phyloP scores from a whole-genome alignment of 1,139 yeast genomes.

The Geotrichum klebahnii region DNA sequence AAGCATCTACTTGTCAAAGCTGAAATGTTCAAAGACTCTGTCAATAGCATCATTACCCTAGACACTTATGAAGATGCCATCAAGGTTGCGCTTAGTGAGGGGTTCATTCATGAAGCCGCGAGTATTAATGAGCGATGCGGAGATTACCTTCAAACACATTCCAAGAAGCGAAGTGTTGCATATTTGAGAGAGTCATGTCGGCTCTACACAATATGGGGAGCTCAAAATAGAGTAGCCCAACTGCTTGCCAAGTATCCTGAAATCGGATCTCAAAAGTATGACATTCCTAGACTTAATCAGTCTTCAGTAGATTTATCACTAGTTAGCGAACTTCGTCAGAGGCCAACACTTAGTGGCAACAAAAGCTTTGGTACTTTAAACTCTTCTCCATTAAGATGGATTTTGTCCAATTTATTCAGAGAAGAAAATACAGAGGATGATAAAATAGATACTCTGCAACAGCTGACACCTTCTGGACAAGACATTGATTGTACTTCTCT shows the following conservation, averaged over 20 bases:
- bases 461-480: constrained; percentile 11
- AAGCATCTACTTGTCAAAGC: constrained; percentile 43
- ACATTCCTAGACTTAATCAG: constrained; percentile 26
- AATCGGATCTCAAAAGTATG: constrained; percentile 25
- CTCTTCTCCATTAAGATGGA: constrained; percentile 34
- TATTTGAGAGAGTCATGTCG: constrained; percentile 36
- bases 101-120: constrained; percentile 45
- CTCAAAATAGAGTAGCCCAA: constrained; percentile 32
- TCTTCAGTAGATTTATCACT: constrained; percentile 10
- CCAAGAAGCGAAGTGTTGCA: constrained; percentile 32
- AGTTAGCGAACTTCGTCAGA: constrained; percentile 5
- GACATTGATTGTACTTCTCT: constrained; percentile 1
- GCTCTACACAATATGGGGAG: constrained; percentile 38
- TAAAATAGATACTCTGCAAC: constrained; percentile 13
- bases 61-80: constrained; percentile 51
- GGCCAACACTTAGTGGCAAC: constrained; percentile 2
- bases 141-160: constrained; percentile 43
- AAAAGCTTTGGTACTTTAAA: constrained; percentile 14
- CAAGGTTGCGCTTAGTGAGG: constrained; percentile 39
- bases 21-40: constrained; percentile 31
- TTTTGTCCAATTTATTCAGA: constrained; percentile 32
- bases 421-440: constrained; percentile 25
- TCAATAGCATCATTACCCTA: constrained; percentile 42
- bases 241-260: constrained; percentile 30
- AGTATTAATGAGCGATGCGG: constrained; percentile 48